Percentiles rank a stretch among this genome's conserved stretches.
These are phyloP conservation scores for Malassezia sympodialis DNA, from an alignment of 1,284 basidiomycete genomes.

Conservation along the genomic window DNA sequence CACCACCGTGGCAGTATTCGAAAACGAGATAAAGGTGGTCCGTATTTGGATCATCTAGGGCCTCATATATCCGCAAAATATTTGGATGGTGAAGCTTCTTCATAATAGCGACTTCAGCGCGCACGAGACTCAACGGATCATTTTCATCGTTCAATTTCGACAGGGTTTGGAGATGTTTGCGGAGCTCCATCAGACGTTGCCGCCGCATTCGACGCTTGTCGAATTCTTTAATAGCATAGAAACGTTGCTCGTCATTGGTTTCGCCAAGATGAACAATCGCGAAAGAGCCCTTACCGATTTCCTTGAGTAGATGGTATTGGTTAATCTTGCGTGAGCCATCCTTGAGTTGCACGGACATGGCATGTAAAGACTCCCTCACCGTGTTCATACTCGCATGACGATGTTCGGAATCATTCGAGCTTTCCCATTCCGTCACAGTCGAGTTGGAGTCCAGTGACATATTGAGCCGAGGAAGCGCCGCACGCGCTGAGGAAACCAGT, in stretches of 20 bases:
- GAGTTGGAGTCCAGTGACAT: not conserved
- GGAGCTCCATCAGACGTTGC: conserved; percentile 19
- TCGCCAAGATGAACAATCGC: conserved; percentile 35
- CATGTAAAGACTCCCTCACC: conserved; percentile 36
- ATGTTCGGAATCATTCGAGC: not conserved
- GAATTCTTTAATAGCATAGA: conserved; percentile 43
- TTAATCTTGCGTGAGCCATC: conserved; percentile 44
- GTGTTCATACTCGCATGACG: not conserved
- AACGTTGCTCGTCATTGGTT: conserved; percentile 19
- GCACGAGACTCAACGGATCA: conserved; percentile 38
- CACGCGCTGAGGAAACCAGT: not conserved
- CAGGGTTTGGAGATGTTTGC: not conserved
- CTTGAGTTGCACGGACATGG: conserved; percentile 31
- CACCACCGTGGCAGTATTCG: conserved; percentile 50
- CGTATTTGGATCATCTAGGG: conserved; percentile 53
- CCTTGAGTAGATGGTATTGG: conserved; percentile 38
- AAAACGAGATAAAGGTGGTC: conserved; percentile 53
- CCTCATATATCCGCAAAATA: conserved; percentile 54
- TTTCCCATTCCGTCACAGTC: not conserved
- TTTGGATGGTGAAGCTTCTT: conserved; percentile 48
- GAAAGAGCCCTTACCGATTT: conserved; percentile 42
- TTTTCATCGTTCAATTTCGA: conserved; percentile 6
- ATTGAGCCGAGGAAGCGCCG: not conserved
- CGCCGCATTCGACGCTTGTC: conserved; percentile 40
- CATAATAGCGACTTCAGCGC: conserved; percentile 40